Percentiles rank a stretch among this genome's conserved stretches.
These are phyloP conservation scores for Bifiguratus adelaidae DNA, from an alignment of 192 early-diverging fungal genomes.

Conservation along the genomic window DNA sequence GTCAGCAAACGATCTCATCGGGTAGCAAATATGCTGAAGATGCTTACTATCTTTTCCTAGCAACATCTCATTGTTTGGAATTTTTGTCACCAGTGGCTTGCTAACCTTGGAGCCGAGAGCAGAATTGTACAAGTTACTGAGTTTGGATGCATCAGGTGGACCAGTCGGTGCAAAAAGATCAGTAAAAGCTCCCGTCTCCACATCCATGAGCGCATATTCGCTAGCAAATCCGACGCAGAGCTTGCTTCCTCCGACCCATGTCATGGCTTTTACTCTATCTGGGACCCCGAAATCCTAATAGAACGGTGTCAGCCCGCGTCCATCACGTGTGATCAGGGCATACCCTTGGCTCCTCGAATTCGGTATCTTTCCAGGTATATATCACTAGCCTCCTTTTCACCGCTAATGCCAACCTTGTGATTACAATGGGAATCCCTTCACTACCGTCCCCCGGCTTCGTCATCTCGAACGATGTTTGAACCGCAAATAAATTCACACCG, in stretches of 20 bases:
- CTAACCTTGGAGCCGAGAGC: conserved; percentile 28
- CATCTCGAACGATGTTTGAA: conserved; percentile 59
- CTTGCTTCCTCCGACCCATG: conserved; percentile 61
- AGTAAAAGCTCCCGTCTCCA: conserved; percentile 35
- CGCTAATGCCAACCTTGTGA: conserved; percentile 64
- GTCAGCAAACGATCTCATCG: neutral
- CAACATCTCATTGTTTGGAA: conserved; percentile 53
- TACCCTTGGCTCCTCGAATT: conserved; percentile 54
- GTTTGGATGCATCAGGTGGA: conserved; percentile 10
- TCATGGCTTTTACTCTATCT: conserved; percentile 63
- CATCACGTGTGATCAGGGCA: neutral
- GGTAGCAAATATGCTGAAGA: neutral
- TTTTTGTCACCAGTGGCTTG: conserved; percentile 48
- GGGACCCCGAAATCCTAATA: conserved; percentile 57
- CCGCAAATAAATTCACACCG: conserved; percentile 67
- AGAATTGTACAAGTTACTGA: neutral
- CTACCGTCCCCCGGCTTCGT: conserved; percentile 30
- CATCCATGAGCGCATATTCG: conserved; percentile 52
- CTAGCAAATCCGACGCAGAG: conserved; percentile 52
- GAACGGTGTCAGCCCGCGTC: neutral
- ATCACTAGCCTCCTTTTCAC: conserved; percentile 61
- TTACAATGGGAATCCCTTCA: conserved; percentile 44
- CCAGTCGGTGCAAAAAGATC: conserved; percentile 41
- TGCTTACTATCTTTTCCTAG: conserved; percentile 45
- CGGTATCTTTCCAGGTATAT: conserved; percentile 65